These are phyloP conservation scores for Arabidopsis lyrata DNA, from an alignment of 441 rosid genomes.

Conservation along the genomic window DNA sequence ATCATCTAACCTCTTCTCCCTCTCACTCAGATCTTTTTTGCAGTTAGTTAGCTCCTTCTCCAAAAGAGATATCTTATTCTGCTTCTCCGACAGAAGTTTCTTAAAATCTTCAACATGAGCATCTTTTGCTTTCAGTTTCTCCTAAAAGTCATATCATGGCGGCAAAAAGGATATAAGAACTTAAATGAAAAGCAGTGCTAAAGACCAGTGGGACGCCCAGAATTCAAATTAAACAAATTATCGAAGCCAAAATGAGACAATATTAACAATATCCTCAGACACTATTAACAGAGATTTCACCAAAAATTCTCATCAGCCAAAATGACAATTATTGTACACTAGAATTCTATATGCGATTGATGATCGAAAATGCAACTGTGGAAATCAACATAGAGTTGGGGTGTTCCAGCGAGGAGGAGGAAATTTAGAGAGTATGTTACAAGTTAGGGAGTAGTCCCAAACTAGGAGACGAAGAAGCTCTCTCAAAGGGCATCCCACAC, in stretches of 20 bases:
- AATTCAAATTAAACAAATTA: slow-evolving; percentile 5
- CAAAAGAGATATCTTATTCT: slow-evolving; percentile 65
- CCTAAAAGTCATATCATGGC: slow-evolving; percentile 53
- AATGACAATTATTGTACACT: slow-evolving; percentile 17
- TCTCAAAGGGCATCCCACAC: slow-evolving; percentile 22
- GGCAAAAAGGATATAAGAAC: slow-evolving; percentile 11
- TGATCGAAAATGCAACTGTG: slow-evolving; percentile 9
- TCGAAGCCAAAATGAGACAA: neutral
- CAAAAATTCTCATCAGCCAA: slow-evolving; percentile 1
- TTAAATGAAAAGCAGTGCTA: neutral
- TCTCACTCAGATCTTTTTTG: slow-evolving; percentile 68
- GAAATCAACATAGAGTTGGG: slow-evolving; percentile 12
- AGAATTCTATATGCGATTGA: neutral
- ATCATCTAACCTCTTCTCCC: slow-evolving; percentile 72
- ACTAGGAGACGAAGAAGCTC: slow-evolving; percentile 9
- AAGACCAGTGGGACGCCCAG: neutral
- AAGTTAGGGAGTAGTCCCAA: neutral
- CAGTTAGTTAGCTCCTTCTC: slow-evolving; percentile 78
- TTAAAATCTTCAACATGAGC: slow-evolving; percentile 65
- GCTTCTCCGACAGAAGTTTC: slow-evolving; percentile 60
- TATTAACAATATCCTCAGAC: neutral
- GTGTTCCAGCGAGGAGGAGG: neutral
- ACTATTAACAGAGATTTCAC: slow-evolving; percentile 7
- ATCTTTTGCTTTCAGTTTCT: slow-evolving; percentile 69
- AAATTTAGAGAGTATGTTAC: neutral